Percentiles rank a stretch among this genome's conserved stretches.
Evolutionary conservation across 768 basidiomycete genomes (phyloP).

Genomic region (Ramaria rubella): DNA sequence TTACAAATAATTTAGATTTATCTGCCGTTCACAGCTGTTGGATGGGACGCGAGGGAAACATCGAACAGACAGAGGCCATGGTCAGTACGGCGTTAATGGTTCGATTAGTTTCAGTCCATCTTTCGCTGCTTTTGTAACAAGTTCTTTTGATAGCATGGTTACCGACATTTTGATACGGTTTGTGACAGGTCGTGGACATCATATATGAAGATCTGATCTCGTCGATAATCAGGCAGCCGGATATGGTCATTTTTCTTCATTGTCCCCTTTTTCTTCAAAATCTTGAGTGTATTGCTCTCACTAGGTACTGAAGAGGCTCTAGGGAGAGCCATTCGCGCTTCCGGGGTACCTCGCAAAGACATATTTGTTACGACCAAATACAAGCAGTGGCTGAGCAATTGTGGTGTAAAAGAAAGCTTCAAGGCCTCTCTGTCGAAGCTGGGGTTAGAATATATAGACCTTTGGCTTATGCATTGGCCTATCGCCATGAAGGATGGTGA

Average conservation of each 20-base stretch:
- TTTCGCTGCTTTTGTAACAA: not conserved
- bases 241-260: not conserved
- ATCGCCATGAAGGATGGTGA: conserved; percentile 17
- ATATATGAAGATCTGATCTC: not conserved
- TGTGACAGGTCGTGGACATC: not conserved
- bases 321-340: conserved; percentile 13
- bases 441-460: conserved; percentile 42
- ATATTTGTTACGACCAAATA: conserved; percentile 49
- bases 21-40: not conserved
- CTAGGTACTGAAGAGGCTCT: not conserved
- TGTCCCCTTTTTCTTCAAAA: not conserved
- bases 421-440: conserved; percentile 36
- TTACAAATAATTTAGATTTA: not conserved
- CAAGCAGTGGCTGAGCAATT: conserved; percentile 21
- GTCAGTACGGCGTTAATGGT: not conserved
- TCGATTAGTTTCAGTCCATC: not conserved
- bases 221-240: not conserved
- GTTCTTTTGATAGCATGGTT: not conserved
- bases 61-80: not conserved
- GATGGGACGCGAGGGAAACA: not conserved
- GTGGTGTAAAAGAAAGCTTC: conserved; percentile 31
- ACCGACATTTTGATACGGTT: not conserved
- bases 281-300: not conserved
- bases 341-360: conserved; percentile 37
- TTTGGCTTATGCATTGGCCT: conserved; percentile 39